Conservation (phyloP, 441 rosid species). For the Theobroma grandiflorum region DNA sequence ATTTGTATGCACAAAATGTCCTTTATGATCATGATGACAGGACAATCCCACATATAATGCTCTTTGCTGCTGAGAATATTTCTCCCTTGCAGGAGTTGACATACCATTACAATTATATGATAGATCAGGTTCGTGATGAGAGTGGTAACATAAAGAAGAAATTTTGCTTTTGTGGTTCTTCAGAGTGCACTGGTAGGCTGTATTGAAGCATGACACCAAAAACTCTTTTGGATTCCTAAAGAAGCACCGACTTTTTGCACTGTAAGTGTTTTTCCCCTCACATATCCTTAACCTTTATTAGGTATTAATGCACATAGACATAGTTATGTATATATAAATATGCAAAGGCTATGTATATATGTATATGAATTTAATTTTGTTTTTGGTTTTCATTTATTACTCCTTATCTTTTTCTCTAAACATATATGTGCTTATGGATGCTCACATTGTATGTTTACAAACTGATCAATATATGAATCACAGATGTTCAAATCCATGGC, state of each 20-base stretch:
- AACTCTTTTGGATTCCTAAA: background rate
- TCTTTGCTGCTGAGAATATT: conserved; percentile 82
- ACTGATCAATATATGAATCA: background rate
- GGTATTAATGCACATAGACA: background rate
- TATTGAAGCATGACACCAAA: conserved; percentile 48
- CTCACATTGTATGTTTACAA: background rate
- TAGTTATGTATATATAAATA: background rate
- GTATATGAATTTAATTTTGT: background rate
- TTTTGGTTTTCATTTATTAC: background rate
- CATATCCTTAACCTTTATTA: background rate
- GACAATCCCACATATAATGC: conserved; percentile 89
- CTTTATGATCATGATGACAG: conserved; percentile 81
- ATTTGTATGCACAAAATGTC: conserved; percentile 87
- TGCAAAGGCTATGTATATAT: background rate
- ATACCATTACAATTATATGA: conserved; percentile 75
- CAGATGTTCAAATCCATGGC: background rate
- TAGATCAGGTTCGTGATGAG: conserved; percentile 73
- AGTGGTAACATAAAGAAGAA: conserved; percentile 79
- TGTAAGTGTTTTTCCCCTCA: background rate
- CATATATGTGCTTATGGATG: background rate
- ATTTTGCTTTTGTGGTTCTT: conserved; percentile 79
- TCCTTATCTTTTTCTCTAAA: background rate
- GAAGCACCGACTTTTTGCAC: background rate
- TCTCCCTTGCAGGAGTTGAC: conserved; percentile 91
- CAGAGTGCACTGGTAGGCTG: conserved; percentile 81